Percentiles rank a stretch among this genome's conserved stretches.
Evolutionary conservation across 805 yeast genomes (phyloP).

Genomic region (Geotrichum ghanense): DNA sequence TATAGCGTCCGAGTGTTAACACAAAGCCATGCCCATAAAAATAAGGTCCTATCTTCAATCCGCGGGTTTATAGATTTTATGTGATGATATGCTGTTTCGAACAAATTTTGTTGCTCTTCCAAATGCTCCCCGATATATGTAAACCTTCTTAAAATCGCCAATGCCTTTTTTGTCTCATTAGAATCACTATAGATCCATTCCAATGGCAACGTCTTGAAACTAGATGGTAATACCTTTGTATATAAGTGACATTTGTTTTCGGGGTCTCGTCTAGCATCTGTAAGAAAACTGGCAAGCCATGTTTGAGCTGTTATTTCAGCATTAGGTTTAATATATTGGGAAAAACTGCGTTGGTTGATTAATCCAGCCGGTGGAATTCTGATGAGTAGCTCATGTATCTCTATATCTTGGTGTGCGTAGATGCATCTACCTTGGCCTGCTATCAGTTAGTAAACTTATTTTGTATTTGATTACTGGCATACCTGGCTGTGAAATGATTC

Average conservation of each 20-base stretch:
- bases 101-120: slow-evolving; percentile 18
- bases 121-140: slow-evolving; percentile 10
- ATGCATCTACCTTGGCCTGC: not conserved
- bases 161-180: not conserved
- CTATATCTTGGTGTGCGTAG: not conserved
- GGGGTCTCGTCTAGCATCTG: not conserved
- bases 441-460: not conserved
- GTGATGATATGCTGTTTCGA: slow-evolving; percentile 34
- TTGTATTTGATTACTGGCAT: not conserved
- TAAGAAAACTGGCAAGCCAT: not conserved
- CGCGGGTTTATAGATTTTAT: not conserved
- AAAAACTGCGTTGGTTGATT: not conserved
- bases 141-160: not conserved
- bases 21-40: slow-evolving; percentile 70
- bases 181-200: not conserved
- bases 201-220: not conserved
- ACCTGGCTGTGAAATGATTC: not conserved
- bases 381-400: not conserved
- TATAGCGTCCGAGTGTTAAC: slow-evolving; percentile 88
- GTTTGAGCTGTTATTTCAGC: not conserved
- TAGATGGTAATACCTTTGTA: not conserved
- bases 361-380: not conserved
- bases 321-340: not conserved
- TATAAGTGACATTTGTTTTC: not conserved
- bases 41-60: slow-evolving; percentile 14